These are phyloP conservation scores for Cryptococcus sp. DNA, from an alignment of 1,284 basidiomycete genomes.

Conservation along the genomic window DNA sequence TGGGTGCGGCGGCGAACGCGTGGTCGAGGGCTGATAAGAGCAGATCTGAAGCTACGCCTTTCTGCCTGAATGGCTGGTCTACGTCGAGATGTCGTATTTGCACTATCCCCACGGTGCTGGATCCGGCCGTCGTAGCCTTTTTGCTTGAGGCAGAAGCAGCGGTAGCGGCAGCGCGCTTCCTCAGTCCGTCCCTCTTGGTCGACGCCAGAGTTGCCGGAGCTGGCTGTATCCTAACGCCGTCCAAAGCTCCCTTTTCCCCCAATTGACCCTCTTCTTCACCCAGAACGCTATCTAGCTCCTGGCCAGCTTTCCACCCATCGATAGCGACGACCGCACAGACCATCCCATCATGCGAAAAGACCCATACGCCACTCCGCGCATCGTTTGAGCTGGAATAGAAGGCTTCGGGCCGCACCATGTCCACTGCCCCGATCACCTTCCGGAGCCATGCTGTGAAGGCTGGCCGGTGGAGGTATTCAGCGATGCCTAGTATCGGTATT, in stretches of 20 bases:
- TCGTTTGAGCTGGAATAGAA: conserved; percentile 63
- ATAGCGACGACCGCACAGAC: conserved; percentile 70
- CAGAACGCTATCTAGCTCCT: conserved; percentile 26
- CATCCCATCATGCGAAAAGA: conserved; percentile 64
- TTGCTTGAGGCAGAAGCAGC: neutral
- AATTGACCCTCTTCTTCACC: conserved; percentile 25
- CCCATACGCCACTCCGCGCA: conserved; percentile 66
- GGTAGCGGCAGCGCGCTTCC: neutral
- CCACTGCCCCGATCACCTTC: conserved; percentile 61
- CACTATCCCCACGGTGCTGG: conserved; percentile 57
- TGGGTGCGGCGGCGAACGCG: conserved; percentile 57
- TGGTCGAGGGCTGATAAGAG: conserved; percentile 62
- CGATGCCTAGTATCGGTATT: conserved; percentile 65
- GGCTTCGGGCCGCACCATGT: conserved; percentile 60
- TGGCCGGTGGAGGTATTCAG: conserved; percentile 60
- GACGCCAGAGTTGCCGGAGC: conserved; percentile 9
- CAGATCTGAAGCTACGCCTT: conserved; percentile 67
- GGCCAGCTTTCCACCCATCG: conserved; percentile 59
- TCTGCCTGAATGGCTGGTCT: conserved; percentile 64
- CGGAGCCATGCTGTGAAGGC: conserved; percentile 54
- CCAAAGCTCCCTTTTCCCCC: conserved; percentile 47
- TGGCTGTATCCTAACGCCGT: conserved; percentile 10
- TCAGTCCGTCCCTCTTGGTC: neutral
- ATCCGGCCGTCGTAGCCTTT: conserved; percentile 21
- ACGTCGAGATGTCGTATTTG: conserved; percentile 76